Percentiles rank a stretch among this genome's conserved stretches.
phyloP scores from a whole-genome alignment of 1,139 yeast species.

The Tardiomyces digboiensis region DNA sequence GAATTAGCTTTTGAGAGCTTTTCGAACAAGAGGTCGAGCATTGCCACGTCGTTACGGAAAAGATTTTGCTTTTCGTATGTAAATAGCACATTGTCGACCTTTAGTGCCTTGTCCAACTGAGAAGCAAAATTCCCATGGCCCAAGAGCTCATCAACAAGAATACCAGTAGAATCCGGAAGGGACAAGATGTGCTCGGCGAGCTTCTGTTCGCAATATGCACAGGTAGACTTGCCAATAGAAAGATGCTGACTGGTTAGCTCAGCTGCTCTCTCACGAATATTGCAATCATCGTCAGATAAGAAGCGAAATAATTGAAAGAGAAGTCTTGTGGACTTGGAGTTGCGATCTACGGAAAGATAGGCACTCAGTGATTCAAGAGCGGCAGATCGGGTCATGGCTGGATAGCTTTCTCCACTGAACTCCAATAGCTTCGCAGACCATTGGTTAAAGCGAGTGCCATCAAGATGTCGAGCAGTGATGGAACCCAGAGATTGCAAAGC shows the following conservation, averaged over 20 bases:
- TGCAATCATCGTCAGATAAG: constrained; percentile 52
- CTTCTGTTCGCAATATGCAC: constrained; percentile 24
- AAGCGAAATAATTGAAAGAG: constrained; percentile 29
- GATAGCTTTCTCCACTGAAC: not conserved
- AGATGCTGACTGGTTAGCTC: constrained; percentile 13
- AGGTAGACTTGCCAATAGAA: constrained; percentile 15
- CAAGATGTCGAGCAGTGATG: constrained; percentile 22
- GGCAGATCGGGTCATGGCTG: not conserved
- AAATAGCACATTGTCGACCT: constrained; percentile 30
- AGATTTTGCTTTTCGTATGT: constrained; percentile 44
- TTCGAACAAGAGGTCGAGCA: not conserved
- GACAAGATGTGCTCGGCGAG: constrained; percentile 1
- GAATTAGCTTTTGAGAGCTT: no score
- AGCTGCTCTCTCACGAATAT: constrained; percentile 18
- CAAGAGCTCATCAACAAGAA: constrained; percentile 1
- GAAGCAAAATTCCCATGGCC: constrained; percentile 1
- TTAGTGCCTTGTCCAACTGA: constrained; percentile 12
- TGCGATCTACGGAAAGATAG: not conserved
- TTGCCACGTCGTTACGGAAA: constrained; percentile 29
- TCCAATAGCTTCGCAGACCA: not conserved
- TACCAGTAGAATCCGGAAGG: no score
- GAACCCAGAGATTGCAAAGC: constrained; percentile 44
- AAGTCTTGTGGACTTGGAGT: constrained; percentile 4
- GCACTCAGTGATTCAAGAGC: not conserved
- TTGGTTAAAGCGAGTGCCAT: not conserved